These are phyloP conservation scores for Phyllosticta citrichinensis DNA, from an alignment of 2,329 filamentous ascomycete species.

Conservation along the genomic window DNA sequence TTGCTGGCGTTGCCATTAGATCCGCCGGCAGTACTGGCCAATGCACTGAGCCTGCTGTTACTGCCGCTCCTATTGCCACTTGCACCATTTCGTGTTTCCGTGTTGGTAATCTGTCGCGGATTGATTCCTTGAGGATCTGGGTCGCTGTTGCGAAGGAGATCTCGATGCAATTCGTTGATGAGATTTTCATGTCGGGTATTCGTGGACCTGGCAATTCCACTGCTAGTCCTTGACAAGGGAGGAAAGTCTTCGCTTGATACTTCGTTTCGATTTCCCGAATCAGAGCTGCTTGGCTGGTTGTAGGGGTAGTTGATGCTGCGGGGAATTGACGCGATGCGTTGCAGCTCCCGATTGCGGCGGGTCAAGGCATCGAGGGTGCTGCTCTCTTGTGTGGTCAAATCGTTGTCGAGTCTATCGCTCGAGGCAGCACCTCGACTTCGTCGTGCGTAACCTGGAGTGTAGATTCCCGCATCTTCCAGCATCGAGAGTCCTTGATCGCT, in stretches of 20 bases:
- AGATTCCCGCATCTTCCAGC: background rate
- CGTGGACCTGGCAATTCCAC: background rate
- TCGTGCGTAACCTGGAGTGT: background rate
- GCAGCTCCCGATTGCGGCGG: constrained; percentile 25
- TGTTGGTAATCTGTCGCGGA: background rate
- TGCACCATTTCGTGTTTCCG: background rate
- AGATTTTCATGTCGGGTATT: background rate
- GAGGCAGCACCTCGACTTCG: background rate
- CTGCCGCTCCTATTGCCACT: background rate
- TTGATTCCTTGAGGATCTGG: background rate
- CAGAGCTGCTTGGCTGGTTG: background rate
- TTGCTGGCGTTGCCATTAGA: background rate
- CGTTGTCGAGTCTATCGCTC: constrained; percentile 20
- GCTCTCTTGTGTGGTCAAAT: constrained; percentile 36
- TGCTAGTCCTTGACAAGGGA: background rate
- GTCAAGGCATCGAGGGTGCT: constrained; percentile 37
- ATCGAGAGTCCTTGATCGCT: background rate
- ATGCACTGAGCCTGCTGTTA: background rate
- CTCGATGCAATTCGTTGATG: background rate
- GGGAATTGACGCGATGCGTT: constrained; percentile 24
- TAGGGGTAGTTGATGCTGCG: constrained; percentile 33
- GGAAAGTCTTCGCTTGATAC: constrained; percentile 1
- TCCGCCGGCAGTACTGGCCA: background rate
- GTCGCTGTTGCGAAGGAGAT: background rate
- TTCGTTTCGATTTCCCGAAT: background rate